phyloP scores from a whole-genome alignment of 192 early-diverging fungal genomes.

The Umbelopsis sp. region DNA sequence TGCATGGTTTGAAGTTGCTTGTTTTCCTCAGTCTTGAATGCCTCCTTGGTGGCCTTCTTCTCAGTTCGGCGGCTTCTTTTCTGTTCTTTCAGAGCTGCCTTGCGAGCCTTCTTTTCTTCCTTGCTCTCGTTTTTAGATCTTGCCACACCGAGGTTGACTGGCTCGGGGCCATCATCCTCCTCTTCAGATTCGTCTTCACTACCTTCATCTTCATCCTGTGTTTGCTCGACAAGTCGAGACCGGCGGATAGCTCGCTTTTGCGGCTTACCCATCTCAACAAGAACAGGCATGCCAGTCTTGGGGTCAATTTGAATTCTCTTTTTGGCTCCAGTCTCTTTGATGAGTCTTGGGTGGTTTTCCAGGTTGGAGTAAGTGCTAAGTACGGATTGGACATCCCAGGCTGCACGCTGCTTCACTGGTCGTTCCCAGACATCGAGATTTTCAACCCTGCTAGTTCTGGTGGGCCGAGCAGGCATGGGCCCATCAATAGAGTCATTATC shows the following conservation, averaged over 20 bases:
- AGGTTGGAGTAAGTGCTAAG: conserved; percentile 91
- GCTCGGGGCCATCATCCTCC: conserved; percentile 31
- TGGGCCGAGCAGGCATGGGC: conserved; percentile 16
- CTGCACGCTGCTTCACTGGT: conserved; percentile 58
- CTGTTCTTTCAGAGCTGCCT: conserved; percentile 82
- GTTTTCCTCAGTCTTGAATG: conserved; percentile 72
- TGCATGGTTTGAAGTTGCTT: conserved; percentile 61
- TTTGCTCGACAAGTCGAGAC: conserved; percentile 36
- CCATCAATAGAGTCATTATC: conserved; percentile 47
- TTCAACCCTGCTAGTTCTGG: conserved; percentile 42
- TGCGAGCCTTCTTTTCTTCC: conserved; percentile 93
- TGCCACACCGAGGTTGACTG: conserved; percentile 71
- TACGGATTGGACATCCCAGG: conserved; percentile 94
- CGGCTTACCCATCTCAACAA: conserved; percentile 52
- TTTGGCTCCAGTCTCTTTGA: conserved; percentile 61
- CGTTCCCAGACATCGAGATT: conserved; percentile 46
- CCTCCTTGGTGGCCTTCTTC: conserved; percentile 82
- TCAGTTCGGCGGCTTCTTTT: conserved; percentile 69
- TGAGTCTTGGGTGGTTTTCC: conserved; percentile 89
- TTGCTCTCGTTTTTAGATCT: conserved; percentile 81
- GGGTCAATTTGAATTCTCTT: conserved; percentile 70
- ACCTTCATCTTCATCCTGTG: conserved; percentile 24
- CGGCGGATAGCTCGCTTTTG: conserved; percentile 31
- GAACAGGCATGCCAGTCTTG: conserved; percentile 73
- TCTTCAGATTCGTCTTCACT: conserved; percentile 20